phyloP scores from a whole-genome alignment of 768 basidiomycete genomes.

The Cyclocybe cylindracea region DNA sequence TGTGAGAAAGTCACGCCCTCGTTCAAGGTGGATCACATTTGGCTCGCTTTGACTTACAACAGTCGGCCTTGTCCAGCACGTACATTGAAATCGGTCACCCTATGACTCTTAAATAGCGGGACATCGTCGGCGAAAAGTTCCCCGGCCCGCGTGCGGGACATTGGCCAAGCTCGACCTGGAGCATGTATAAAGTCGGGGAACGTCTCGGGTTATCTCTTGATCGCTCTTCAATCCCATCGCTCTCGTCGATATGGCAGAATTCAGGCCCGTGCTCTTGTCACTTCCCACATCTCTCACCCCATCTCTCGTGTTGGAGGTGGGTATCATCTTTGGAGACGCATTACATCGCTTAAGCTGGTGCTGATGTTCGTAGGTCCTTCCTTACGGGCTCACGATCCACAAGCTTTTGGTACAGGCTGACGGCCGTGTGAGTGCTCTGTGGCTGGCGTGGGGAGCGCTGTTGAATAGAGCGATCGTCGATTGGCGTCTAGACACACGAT shows the following conservation, averaged over 20 bases:
- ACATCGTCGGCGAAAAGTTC: conserved; percentile 13
- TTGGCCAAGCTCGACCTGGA: too few species aligned
- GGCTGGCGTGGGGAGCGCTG: neutral
- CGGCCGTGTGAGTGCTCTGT: conserved; percentile 49
- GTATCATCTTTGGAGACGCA: conserved; percentile 10
- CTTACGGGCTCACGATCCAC: conserved; percentile 69
- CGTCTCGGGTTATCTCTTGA: conserved; percentile 5
- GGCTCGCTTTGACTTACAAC: too few species aligned
- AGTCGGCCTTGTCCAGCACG: too few species aligned
- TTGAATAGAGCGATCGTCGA: neutral
- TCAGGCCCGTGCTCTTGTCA: conserved; percentile 53
- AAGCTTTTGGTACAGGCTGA: conserved; percentile 64
- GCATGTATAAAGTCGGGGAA: neutral
- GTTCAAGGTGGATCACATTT: too few species aligned
- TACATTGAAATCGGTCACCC: too few species aligned
- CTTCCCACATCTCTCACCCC: conserved; percentile 54
- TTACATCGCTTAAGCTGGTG: conserved; percentile 7
- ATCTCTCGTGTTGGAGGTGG: conserved; percentile 63
- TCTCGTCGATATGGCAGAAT: conserved; percentile 39
- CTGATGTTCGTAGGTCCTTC: conserved; percentile 48
- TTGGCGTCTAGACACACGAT: conserved; percentile 61
- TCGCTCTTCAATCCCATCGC: conserved; percentile 1
- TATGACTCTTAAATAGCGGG: conserved; percentile 1
- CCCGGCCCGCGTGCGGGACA: conserved; percentile 6
- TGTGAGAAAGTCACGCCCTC: too few species aligned